Evolutionary conservation across 139 green algal genomes (phyloP).

Genomic region (Coccomyxa sp.): DNA sequence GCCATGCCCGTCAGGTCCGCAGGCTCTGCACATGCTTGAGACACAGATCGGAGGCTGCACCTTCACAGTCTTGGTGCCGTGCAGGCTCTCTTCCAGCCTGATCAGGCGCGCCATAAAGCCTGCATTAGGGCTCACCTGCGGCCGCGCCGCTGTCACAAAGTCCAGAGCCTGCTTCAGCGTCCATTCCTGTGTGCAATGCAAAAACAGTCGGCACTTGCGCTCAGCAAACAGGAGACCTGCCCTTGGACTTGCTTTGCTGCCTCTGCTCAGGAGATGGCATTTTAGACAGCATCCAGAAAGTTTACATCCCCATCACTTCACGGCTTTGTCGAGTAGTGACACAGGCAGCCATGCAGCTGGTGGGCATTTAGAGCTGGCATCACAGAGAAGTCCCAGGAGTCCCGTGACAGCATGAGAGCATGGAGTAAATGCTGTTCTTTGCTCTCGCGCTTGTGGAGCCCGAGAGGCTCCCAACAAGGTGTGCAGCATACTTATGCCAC

Average conservation of each 20-base stretch:
- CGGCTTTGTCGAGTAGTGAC: too few species aligned
- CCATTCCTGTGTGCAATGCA: constrained; percentile 27
- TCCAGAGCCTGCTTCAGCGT: constrained; percentile 55
- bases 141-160: constrained; percentile 33
- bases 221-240: not conserved
- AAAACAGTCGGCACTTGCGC: constrained; percentile 2
- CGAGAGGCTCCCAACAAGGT: too few species aligned
- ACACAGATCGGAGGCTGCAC: constrained; percentile 6
- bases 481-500: too few species aligned
- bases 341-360: too few species aligned
- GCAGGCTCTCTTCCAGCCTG: constrained; percentile 57
- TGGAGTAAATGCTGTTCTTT: too few species aligned
- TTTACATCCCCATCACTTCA: too few species aligned
- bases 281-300: too few species aligned
- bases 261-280: not conserved
- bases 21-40: not conserved
- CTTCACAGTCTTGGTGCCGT: constrained; percentile 51
- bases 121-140: constrained; percentile 69
- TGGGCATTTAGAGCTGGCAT: too few species aligned
- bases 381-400: too few species aligned
- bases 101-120: constrained; percentile 72
- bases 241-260: not conserved
- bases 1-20: too few species aligned
- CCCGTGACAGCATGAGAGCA: too few species aligned
- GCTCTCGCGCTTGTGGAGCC: too few species aligned